Evolutionary conservation across 1,139 yeast species (phyloP), one percentile per base, ranked within the genome.

Genomic region (Hyphopichia khmerensis): DNA sequence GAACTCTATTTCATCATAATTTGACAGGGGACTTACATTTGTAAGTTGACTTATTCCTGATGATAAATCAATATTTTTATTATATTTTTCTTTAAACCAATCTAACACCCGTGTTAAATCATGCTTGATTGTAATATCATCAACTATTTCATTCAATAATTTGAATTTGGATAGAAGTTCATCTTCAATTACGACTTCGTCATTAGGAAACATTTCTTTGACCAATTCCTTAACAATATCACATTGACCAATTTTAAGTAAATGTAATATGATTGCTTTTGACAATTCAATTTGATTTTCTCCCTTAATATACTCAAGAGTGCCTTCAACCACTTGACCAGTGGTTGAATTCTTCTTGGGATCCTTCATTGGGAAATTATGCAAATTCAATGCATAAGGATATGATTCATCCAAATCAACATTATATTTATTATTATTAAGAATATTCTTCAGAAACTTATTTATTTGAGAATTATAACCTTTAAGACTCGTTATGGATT

Each of bases 1-100:
- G 64, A 84, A 84, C 59, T 82, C 88, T 33, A 84, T 57, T 38
- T 55, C 55, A 26, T 40, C 43, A 27, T 48, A 50, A 29, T 43
- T 44, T 18, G 48, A 44, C 33, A 29, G 24, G 29, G 26, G 15
- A 21, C 35, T 32, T 23, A 19, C 32, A 19, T 24, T 41, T 6
- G 42, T 9, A 4, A 38, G 9, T 14, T 38, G 40, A 18, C 32
- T 26, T 9, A 36, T 24, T 13, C 39, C 32, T 4, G 39, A 36
- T 3, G 33, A 17, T 13, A 15, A 11, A 14, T 26, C 36, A 14
- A 36, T 34, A 11, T 38, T 43, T 26, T 52, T 50, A 37, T 59
- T 55, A 44, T 54, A 55, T 40, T 63, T 63, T 14, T 50, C 48
- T 34, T 57, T 48, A 44, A 73, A 63, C 79, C 79, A 73, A 13